These are phyloP conservation scores for Mycena polygramma DNA, from an alignment of 768 basidiomycete genomes.

Conservation along the genomic window DNA sequence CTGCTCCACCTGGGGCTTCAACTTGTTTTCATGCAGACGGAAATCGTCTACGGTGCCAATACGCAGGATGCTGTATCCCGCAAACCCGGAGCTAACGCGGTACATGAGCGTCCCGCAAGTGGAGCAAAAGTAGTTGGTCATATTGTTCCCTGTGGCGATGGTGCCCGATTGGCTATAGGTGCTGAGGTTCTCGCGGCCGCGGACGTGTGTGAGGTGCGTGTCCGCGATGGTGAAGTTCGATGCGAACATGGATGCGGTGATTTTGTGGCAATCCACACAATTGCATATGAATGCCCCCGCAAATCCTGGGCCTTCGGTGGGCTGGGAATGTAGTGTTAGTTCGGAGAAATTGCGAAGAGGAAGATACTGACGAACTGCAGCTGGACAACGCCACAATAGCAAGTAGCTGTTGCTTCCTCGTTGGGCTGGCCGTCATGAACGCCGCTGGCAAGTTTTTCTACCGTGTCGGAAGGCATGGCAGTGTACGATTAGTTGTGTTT, in stretches of 20 bases:
- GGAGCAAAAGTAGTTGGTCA: slow-evolving; percentile 27
- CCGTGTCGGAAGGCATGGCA: too few species aligned
- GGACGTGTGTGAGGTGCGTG: slow-evolving; percentile 13
- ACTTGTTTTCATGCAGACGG: slow-evolving; percentile 16
- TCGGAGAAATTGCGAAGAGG: neutral
- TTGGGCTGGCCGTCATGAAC: neutral
- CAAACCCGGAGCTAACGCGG: slow-evolving; percentile 15
- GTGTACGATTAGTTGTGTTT: too few species aligned
- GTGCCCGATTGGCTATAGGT: slow-evolving; percentile 12
- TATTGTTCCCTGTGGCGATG: slow-evolving; percentile 13
- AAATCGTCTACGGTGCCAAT: slow-evolving; percentile 30
- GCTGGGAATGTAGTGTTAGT: neutral
- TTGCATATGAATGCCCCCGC: neutral
- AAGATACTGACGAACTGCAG: neutral
- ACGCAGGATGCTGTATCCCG: slow-evolving; percentile 10
- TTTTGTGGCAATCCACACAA: neutral
- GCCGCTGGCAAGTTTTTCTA: neutral
- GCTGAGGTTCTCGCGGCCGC: slow-evolving; percentile 24
- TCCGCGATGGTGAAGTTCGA: slow-evolving; percentile 1
- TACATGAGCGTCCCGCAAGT: slow-evolving; percentile 32
- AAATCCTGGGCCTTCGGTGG: neutral
- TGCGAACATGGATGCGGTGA: neutral
- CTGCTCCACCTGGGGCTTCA: slow-evolving; percentile 24
- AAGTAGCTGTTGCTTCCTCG: neutral
- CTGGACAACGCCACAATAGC: neutral